Base-by-base conservation (phyloP, 345 rosid species). In the Camelina laxa region DNA sequence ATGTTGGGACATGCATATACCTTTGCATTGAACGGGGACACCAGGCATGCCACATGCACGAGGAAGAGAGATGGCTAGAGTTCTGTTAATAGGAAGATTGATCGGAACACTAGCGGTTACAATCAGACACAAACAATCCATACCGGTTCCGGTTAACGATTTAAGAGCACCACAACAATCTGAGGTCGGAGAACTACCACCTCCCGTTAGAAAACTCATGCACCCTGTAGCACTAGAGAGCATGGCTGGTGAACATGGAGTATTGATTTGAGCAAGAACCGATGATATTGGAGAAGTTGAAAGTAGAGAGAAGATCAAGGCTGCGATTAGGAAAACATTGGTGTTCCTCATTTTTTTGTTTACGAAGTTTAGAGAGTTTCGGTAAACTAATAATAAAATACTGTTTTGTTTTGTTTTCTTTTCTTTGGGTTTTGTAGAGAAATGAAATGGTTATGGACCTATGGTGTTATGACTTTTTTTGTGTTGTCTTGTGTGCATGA, bases 1-100 rank as follows among this genome's bases (percentile, higher is more conserved):
- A 27, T 27, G 30, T 27, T 27, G 30, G 27, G 30, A 27, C 30
- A 27, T 27, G 30, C 30, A 27, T 27, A 44, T 3, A 91, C 95
- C 88, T 83, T 87, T 83, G 93, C 99, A 92, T 67, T 85, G 84
- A 72, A 92, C 65, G 8, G 97, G 91, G 64, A 92, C 89, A 11
- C 87, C 78, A 9, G 90, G 65, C 89, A 86, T 85, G 83, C 87
- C 90, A 75, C 97, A 92, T 9, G 92, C 91, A 0, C 89, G 89
- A 71, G 99, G 97, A 30, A 92, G 97, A 54, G 90, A 82, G 67
- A 92, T 74, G 60, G 96, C 97, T 12, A 92, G 81, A 60, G 86
- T 83, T 80, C 91, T 84, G 75, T 88, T 92, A 71, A 92, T 82
- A 4, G 99, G 97, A 11, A 89, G 11, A 39, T 60, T 85, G 67